Conservation (phyloP, 2,329 filamentous ascomycete species). For the Zymoseptoria passerinii region DNA sequence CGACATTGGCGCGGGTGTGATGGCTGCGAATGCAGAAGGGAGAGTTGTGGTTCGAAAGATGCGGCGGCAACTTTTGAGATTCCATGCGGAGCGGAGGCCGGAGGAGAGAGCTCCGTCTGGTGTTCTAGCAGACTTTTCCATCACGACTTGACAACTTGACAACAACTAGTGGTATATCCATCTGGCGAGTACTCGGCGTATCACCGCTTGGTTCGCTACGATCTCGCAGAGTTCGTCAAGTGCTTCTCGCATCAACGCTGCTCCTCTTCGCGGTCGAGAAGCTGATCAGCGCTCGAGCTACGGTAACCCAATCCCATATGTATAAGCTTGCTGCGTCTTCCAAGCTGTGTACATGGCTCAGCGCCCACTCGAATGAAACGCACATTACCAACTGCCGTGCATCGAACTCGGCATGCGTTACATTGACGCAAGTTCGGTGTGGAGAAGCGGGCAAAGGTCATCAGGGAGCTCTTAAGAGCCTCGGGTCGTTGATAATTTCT, state of each 20-base stretch:
- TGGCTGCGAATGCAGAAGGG: background rate
- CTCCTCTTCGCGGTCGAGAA: too few species aligned
- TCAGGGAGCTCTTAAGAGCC: background rate
- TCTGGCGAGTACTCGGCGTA: too few species aligned
- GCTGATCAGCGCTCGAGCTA: too few species aligned
- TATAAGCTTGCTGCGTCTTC: too few species aligned
- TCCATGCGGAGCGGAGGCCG: background rate
- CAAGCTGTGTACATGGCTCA: too few species aligned
- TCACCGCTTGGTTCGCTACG: too few species aligned
- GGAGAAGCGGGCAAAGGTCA: background rate
- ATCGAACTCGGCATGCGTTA: background rate
- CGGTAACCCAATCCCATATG: too few species aligned
- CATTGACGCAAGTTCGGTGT: background rate
- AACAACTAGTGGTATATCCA: too few species aligned
- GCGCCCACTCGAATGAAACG: too few species aligned
- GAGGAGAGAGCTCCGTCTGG: background rate
- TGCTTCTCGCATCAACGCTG: too few species aligned
- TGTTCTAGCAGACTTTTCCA: background rate
- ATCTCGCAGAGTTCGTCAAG: too few species aligned
- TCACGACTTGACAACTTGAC: too few species aligned
- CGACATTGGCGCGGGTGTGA: slow-evolving; percentile 11
- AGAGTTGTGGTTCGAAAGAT: background rate
- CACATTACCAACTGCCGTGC: background rate
- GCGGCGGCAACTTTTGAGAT: background rate
- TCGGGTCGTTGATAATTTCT: background rate